Percentiles rank a stretch among this genome's conserved stretches.
phyloP scores from a whole-genome alignment of 768 basidiomycete genomes.

The Cubamyces sp. region DNA sequence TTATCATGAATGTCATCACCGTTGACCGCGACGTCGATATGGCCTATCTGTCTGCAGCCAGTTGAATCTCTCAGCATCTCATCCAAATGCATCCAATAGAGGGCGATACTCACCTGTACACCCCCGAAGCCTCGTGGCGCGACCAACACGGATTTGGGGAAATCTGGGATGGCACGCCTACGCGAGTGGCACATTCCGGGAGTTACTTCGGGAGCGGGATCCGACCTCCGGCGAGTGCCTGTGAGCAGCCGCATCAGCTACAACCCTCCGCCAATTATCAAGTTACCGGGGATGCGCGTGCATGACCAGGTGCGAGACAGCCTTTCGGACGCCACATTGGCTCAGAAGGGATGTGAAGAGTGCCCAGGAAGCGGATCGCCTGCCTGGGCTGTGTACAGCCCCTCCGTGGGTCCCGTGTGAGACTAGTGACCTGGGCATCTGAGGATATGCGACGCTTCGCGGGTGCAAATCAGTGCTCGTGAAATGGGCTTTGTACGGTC shows the following conservation, averaged over 20 bases:
- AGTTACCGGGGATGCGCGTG: slow-evolving; percentile 7
- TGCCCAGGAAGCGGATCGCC: background rate
- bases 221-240: slow-evolving; percentile 5
- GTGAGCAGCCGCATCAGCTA: background rate
- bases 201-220: background rate
- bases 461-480: background rate
- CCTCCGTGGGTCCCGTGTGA: background rate
- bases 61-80: background rate
- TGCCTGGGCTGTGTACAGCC: slow-evolving; percentile 14
- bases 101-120: background rate
- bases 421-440: background rate
- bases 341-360: slow-evolving; percentile 9
- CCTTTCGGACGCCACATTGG: background rate
- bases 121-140: slow-evolving; percentile 2
- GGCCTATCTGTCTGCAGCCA: too few relatives aligned
- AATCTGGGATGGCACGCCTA: background rate
- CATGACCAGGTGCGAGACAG: background rate
- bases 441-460: background rate
- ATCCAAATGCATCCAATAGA: background rate
- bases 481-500: background rate
- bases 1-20: slow-evolving; percentile 3
- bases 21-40: background rate
- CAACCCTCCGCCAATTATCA: background rate
- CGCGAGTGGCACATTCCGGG: slow-evolving; percentile 12
- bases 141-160: background rate